Evolutionary conservation across 2,329 filamentous ascomycete species (phyloP), one percentile per base, ranked within the genome.

Genomic region (Pseudogymnoascus sp.): DNA sequence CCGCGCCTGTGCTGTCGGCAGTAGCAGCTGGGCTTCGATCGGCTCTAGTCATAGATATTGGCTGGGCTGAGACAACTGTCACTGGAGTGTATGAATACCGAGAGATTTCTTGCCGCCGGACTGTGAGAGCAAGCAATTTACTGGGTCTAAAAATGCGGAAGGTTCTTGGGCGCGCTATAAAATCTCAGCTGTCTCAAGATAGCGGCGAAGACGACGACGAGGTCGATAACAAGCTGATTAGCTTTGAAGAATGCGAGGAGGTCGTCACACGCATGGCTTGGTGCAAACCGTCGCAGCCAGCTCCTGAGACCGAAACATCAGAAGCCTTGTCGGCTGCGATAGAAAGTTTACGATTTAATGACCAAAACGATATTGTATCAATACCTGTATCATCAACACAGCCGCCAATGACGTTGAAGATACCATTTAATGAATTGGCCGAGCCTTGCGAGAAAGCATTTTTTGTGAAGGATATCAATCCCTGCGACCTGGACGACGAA

Each of bases 61-160:
- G 93, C 46, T 99, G 95, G 95, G 83, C 87, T 44, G 95, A 97
- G 75, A 96, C 93, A 0, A 83, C 88, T 0, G 84, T 96, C 21
- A 96, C 91, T 0, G 89, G 88, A 5, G 82, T 97, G 6, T 97
- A 93, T 72, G 95, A 99, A 76, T 96, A 92, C 73, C 87, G 90
- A 62, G 92, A 96, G 73, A 85, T 96, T 1, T 80, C 82, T 15
- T 85, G 85, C 62, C 84, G 81, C 63, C 83, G 90, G 62, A 93
- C 85, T 40, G 80, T 90, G 13, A 82, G 95, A 67, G 92, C 86
- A 35, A 91, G 88, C 64, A 93, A 87, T 71, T 74, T 83, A 64
- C 77, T 97, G 19, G 83, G 88, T 46, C 81, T 88, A 68, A 83
- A 87, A 63, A 87, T 91, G 69, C 89, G 87, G 68, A 82, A 82